Percentiles rank a stretch among this genome's conserved stretches.
Conservation (phyloP, 169 alveolate genomes). For the Miamiensis avidus region DNA sequence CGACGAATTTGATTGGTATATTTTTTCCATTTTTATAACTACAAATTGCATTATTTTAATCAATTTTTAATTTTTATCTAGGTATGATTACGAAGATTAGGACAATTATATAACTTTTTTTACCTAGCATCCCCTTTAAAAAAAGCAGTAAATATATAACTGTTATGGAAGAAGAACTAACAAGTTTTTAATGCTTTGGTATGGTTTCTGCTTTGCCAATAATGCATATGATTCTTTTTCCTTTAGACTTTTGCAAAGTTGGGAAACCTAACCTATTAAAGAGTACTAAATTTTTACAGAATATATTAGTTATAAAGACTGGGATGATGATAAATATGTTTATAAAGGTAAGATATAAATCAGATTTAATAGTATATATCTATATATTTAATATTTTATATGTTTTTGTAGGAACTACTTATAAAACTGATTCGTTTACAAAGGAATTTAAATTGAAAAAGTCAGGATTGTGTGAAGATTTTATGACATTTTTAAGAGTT, state of each 20-base stretch:
- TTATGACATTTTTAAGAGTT: conserved; percentile 16
- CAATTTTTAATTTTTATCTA: background rate
- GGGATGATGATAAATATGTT: background rate
- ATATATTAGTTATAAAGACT: conserved; percentile 7
- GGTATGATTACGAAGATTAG: conserved; percentile 14
- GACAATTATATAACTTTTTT: conserved; percentile 10
- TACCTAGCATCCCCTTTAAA: background rate
- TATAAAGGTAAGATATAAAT: conserved; percentile 2
- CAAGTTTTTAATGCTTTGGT: conserved; percentile 18
- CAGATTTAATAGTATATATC: background rate
- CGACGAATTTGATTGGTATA: background rate
- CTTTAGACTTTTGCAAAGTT: background rate
- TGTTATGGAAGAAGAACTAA: conserved; percentile 26
- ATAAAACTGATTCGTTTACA: conserved; percentile 1
- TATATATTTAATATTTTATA: too few species aligned
- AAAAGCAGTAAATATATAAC: conserved; percentile 11
- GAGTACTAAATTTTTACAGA: background rate
- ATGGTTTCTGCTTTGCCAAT: conserved; percentile 20
- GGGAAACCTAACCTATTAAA: background rate
- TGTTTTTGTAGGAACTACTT: background rate
- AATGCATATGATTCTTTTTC: conserved; percentile 20
- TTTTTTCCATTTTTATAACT: too few species aligned
- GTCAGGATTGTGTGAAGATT: conserved; percentile 2
- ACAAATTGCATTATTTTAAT: background rate
- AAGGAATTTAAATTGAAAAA: conserved; percentile 24